These are phyloP conservation scores for Setaria viridis DNA, from an alignment of 202 grass and related monocot species.

Conservation along the genomic window DNA sequence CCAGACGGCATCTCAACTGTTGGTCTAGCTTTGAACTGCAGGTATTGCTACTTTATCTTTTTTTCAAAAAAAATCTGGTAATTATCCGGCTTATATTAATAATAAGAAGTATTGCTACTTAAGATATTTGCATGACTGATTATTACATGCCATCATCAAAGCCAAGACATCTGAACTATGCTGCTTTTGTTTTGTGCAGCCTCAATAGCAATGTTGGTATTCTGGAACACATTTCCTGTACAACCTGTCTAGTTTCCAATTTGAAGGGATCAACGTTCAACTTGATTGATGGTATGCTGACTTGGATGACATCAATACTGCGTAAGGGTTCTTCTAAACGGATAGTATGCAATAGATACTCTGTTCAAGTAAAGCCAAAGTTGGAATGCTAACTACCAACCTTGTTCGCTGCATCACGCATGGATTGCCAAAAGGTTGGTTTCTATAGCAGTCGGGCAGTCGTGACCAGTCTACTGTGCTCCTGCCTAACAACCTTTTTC, in stretches of 20 bases:
- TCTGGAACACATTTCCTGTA: slow-evolving; percentile 3
- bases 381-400: not conserved
- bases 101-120: slow-evolving; percentile 8
- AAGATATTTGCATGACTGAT: slow-evolving; percentile 3
- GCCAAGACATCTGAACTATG: not conserved
- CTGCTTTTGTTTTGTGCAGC: slow-evolving; percentile 16
- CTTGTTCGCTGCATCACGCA: not conserved
- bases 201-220: not conserved
- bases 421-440: not conserved
- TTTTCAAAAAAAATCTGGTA: no score
- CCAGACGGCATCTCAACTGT: slow-evolving; percentile 9
- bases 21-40: slow-evolving; percentile 16
- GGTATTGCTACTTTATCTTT: slow-evolving; percentile 1
- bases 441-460: not conserved
- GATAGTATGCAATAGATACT: not conserved
- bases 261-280: not conserved
- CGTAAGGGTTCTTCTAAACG: not conserved
- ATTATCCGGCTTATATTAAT: no score
- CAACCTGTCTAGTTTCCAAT: not conserved
- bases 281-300: not conserved
- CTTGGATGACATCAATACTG: not conserved
- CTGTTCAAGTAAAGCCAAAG: not conserved
- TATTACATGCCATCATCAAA: not conserved
- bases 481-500: slow-evolving; percentile 37
- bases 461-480: slow-evolving; percentile 18